Evolutionary conservation across 2,329 filamentous ascomycete genomes (phyloP).

Genomic region (Paracorniculantispora psalliotae): DNA sequence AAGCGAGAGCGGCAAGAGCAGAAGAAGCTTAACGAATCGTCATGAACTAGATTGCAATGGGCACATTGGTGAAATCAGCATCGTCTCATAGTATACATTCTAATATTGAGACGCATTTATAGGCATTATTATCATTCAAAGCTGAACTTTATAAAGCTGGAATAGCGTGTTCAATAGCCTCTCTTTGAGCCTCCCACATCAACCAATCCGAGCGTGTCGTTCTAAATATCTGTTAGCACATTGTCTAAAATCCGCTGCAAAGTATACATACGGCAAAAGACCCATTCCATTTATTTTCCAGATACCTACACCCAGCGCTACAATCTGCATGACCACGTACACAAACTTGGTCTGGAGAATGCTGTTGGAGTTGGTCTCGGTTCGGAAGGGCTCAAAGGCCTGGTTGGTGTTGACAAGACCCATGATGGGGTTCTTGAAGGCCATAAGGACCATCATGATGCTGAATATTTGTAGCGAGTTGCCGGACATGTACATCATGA

Average conservation of each 20-base stretch:
- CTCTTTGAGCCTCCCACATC: conserved; percentile 81
- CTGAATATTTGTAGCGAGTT: conserved; percentile 98
- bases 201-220: conserved; percentile 97
- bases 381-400: conserved; percentile 89
- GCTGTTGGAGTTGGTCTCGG: conserved; percentile 66
- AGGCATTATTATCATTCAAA: not conserved
- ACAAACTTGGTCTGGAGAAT: conserved; percentile 80
- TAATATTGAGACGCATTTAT: conserved; percentile 1
- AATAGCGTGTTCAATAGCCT: conserved; percentile 61
- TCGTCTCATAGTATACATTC: not conserved
- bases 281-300: conserved; percentile 99
- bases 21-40: conserved; percentile 2
- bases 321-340: conserved; percentile 81
- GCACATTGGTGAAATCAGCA: not conserved
- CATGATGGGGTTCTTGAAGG: conserved; percentile 92
- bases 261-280: conserved; percentile 68
- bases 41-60: not conserved
- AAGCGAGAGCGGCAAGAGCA: conserved; percentile 35
- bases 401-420: conserved; percentile 77
- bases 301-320: conserved; percentile 77
- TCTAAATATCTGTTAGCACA: conserved; percentile 38
- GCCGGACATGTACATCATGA: conserved; percentile 99
- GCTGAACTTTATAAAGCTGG: conserved; percentile 46
- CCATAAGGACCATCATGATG: conserved; percentile 99
- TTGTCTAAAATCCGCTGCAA: conserved; percentile 14